These are phyloP conservation scores for Ilyonectria sp. DNA, from an alignment of 2,329 filamentous ascomycete species.

Conservation along the genomic window DNA sequence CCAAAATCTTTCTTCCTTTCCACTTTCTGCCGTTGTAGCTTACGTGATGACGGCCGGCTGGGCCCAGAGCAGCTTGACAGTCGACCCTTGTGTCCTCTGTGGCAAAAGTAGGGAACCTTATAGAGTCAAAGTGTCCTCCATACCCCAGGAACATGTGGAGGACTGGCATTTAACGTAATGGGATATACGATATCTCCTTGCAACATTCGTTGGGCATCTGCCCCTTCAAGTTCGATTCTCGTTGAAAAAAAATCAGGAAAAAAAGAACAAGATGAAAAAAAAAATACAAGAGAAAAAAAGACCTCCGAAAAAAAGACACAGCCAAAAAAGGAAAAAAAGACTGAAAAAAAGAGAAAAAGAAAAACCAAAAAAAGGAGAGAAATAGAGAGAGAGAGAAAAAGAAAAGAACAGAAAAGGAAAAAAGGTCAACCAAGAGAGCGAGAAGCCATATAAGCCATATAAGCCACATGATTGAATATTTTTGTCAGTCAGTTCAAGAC, in stretches of 20 bases:
- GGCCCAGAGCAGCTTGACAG: neutral
- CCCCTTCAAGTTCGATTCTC: neutral
- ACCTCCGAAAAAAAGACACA: neutral
- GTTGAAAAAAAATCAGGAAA: neutral
- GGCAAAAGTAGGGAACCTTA: neutral
- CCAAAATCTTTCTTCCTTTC: slow-evolving; percentile 21
- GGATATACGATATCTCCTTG: neutral
- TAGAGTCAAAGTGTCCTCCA: neutral
- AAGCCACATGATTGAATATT: slow-evolving; percentile 10
- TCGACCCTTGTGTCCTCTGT: neutral
- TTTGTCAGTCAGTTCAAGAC: neutral
- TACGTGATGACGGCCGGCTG: neutral
- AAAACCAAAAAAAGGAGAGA: neutral
- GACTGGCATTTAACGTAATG: neutral
- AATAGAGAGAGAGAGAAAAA: too few species aligned
- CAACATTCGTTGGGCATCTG: neutral
- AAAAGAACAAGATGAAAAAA: neutral
- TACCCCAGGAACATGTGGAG: neutral
- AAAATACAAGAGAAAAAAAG: neutral
- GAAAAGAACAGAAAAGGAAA: neutral
- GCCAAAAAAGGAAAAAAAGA: neutral
- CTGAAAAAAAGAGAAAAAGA: neutral
- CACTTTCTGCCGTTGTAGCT: neutral
- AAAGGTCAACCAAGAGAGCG: neutral
- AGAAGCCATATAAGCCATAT: slow-evolving; percentile 5